These are phyloP conservation scores for Tilletia setariae DNA, from an alignment of 1,284 basidiomycete genomes.

Conservation along the genomic window DNA sequence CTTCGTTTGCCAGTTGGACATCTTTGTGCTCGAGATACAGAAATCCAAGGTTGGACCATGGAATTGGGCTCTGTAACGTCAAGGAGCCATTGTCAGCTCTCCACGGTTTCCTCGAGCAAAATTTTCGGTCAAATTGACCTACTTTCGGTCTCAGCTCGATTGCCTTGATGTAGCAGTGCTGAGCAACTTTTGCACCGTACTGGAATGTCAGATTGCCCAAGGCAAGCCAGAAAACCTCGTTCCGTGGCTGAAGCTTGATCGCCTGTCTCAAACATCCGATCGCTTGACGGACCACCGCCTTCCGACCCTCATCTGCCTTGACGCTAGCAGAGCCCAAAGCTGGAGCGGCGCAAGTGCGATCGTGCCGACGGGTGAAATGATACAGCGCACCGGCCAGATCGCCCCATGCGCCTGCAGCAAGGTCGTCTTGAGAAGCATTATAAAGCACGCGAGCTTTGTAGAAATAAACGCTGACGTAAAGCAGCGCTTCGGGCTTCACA, in stretches of 20 bases:
- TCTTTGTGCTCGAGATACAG: conserved; percentile 83
- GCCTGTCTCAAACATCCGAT: conserved; percentile 70
- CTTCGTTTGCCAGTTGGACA: conserved; percentile 76
- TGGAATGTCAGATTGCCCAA: conserved; percentile 73
- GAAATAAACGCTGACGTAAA: conserved; percentile 32
- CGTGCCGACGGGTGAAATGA: conserved; percentile 22
- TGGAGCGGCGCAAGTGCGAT: neutral
- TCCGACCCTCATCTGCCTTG: neutral
- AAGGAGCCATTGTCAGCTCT: neutral
- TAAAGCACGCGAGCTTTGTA: conserved; percentile 47
- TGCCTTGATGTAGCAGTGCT: conserved; percentile 88
- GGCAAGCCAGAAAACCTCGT: conserved; percentile 76
- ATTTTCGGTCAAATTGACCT: neutral
- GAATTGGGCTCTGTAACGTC: conserved; percentile 63
- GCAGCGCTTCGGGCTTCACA: conserved; percentile 14
- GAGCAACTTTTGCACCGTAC: conserved; percentile 69
- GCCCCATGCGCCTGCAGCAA: conserved; percentile 44
- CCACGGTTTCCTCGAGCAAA: no score
- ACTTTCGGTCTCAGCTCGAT: conserved; percentile 74
- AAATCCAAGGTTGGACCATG: conserved; percentile 87
- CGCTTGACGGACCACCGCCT: conserved; percentile 55
- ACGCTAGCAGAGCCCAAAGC: neutral
- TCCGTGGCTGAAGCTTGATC: conserved; percentile 70
- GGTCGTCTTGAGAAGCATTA: conserved; percentile 35
- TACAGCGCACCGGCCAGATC: conserved; percentile 46